A percentile compares a stretch with the other conserved stretches of the same genome.
Conservation (phyloP, 2,329 filamentous ascomycete species). For the Colletotrichum neosansevieriae region DNA sequence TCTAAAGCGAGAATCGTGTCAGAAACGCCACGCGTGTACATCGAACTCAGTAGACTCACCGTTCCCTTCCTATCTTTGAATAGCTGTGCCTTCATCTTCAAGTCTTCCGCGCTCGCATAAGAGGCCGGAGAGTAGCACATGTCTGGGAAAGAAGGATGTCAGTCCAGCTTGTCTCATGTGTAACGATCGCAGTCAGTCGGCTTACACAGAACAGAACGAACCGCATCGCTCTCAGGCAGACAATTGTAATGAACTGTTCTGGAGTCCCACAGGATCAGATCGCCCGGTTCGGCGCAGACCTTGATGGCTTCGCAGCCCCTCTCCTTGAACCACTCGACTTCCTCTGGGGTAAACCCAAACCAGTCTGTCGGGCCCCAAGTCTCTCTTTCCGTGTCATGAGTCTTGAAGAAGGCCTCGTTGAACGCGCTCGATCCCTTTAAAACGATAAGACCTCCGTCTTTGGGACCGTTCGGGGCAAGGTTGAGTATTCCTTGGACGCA, state of each 20-base stretch:
- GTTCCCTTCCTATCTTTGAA: not conserved
- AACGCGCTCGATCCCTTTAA: not conserved
- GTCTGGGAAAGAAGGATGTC: not conserved
- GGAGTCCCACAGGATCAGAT: conserved; percentile 9
- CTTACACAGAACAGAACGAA: conserved; percentile 3
- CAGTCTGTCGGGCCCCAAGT: conserved; percentile 1
- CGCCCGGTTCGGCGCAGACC: not conserved
- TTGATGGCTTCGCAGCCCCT: not conserved
- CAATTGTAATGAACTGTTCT: conserved; percentile 1
- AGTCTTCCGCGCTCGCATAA: not conserved
- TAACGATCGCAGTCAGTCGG: not conserved
- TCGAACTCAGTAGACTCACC: not conserved
- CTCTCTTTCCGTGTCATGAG: conserved; percentile 6
- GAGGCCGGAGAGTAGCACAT: conserved; percentile 11
- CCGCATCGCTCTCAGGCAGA: not conserved
- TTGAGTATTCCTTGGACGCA: conserved; percentile 11
- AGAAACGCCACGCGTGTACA: fast-evolving
- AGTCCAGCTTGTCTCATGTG: not conserved
- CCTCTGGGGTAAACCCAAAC: conserved; percentile 2
- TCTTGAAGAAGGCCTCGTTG: conserved; percentile 8
- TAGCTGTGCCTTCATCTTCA: not conserved
- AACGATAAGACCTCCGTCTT: conserved; percentile 4
- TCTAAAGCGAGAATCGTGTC: not conserved
- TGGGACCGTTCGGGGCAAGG: conserved; percentile 8
- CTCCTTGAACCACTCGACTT: conserved; percentile 11